Conservation (phyloP, 805 yeast genomes). For the Saccharomycopsis oosterbeekiorum region DNA sequence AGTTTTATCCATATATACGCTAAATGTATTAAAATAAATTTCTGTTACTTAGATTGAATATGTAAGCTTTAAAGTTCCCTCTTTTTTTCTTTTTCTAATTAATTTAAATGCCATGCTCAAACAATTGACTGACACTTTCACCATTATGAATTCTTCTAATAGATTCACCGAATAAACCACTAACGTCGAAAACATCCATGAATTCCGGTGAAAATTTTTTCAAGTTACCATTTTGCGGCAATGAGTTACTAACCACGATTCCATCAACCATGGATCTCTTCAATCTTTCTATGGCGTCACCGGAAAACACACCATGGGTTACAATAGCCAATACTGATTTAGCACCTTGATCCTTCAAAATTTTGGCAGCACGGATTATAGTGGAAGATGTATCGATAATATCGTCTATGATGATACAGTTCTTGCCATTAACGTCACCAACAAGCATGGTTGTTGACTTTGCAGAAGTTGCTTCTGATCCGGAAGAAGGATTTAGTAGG, state of each 20-base stretch:
- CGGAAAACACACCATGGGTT: slow-evolving; percentile 89
- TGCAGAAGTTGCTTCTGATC: not conserved
- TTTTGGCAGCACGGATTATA: slow-evolving; percentile 81
- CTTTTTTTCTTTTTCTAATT: not conserved
- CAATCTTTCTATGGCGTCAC: slow-evolving; percentile 75
- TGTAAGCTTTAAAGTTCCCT: not conserved
- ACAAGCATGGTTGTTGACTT: slow-evolving; percentile 81
- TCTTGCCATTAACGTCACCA: slow-evolving; percentile 82
- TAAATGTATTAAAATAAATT: not conserved
- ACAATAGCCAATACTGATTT: slow-evolving; percentile 73
- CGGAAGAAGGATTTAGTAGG: not conserved
- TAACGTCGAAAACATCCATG: slow-evolving; percentile 78
- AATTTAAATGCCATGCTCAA: slow-evolving; percentile 58
- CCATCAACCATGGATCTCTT: slow-evolving; percentile 65
- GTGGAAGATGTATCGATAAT: slow-evolving; percentile 90
- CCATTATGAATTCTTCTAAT: slow-evolving; percentile 95
- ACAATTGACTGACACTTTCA: slow-evolving; percentile 87
- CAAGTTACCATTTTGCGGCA: slow-evolving; percentile 65
- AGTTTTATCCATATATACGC: too few relatives aligned
- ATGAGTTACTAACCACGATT: slow-evolving; percentile 80
- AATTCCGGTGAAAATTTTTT: slow-evolving; percentile 42
- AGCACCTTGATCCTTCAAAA: slow-evolving; percentile 91
- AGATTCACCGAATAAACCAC: slow-evolving; percentile 85
- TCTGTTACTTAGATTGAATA: not conserved
- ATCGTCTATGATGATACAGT: slow-evolving; percentile 89